Base-by-base conservation (phyloP, 2,329 filamentous ascomycete species). In the Xylariaceae sp. region DNA sequence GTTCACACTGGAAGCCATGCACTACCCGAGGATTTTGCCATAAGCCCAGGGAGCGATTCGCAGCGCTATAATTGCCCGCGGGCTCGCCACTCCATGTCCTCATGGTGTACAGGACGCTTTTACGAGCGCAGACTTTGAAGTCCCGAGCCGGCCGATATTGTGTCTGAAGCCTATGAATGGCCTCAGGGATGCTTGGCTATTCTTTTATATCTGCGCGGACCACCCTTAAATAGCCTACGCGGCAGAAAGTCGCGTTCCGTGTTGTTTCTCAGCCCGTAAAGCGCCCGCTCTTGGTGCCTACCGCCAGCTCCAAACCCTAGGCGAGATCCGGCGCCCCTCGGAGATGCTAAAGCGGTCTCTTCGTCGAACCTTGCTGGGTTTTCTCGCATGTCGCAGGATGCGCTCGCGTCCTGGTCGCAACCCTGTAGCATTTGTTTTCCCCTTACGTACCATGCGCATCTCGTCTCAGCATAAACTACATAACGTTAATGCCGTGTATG, bases 1-100 rank as follows among this genome's bases (percentile, higher is more conserved):
- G 8, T 40, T 44, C 19, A 45, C 16, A 40, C 12, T 40, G 8
- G 9, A 32, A 26, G 40, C 34, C 16, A 43, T 53, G 16, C 45
- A 41, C 5, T 39, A 29, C 18, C 29, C 39, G 13, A 8, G 26
- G 26, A 26, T 39, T 53, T 15, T 10, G 26, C 10, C 43, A 53
- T 44, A 5, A 15, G 9, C 40, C 32, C 3, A 34, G 42, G n/a
- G 8, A 49, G 5, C 40, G 51, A 30, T 18, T 49, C 21, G 43
- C 51, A 5, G 51, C 44, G 26, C 45, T 47, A 16, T 39, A 49
- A 26, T 39, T 53, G 16, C n/a, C 43, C 3, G 45, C 36, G 15
- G 45, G 45, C 10, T 22, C 40, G 18, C 41, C 44, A 13, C 48
- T 53, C 45, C 36, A 44, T 26, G 21, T 30, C 29, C 32, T 49